Percentiles rank a stretch among this genome's conserved stretches.
Conservation (phyloP, 352 stramenopile species). For the Pythium periplocum region DNA sequence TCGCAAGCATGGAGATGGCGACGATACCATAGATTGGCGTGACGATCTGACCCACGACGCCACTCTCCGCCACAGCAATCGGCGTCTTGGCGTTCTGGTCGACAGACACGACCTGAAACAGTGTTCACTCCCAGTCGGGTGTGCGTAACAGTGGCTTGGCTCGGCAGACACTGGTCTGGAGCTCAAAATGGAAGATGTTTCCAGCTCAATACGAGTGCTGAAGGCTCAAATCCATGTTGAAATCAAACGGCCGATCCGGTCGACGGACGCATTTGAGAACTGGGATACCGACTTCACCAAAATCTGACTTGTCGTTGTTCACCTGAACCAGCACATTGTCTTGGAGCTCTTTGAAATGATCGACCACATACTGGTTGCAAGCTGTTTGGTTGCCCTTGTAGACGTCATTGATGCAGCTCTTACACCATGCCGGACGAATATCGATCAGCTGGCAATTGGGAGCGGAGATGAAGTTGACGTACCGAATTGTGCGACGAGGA, state of each 20-base stretch:
- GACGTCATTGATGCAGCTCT: conserved; percentile 21
- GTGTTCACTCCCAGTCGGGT: conserved; percentile 30
- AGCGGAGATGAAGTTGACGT: neutral
- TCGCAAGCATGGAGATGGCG: conserved; percentile 39
- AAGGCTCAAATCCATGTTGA: conserved; percentile 55
- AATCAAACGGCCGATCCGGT: conserved; percentile 31
- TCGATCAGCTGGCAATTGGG: neutral
- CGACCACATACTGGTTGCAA: conserved; percentile 46
- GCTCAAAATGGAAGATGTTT: conserved; percentile 36
- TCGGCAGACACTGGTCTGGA: conserved; percentile 54
- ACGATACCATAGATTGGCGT: conserved; percentile 39
- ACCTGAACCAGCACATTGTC: conserved; percentile 29
- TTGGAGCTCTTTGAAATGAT: conserved; percentile 36
- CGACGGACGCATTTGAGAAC: conserved; percentile 49
- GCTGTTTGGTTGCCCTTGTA: conserved; percentile 21
- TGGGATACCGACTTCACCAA: conserved; percentile 30
- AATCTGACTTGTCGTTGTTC: conserved; percentile 25
- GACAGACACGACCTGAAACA: conserved; percentile 37
- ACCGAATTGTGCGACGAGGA: neutral
- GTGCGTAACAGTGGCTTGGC: conserved; percentile 35
- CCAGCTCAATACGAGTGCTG: conserved; percentile 51
- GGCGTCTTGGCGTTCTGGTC: conserved; percentile 39
- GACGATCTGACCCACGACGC: conserved; percentile 34
- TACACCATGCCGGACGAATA: neutral
- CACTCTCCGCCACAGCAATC: conserved; percentile 33